These are phyloP conservation scores for Blastobotrys capitulatus DNA, from an alignment of 1,139 yeast species.

Conservation along the genomic window DNA sequence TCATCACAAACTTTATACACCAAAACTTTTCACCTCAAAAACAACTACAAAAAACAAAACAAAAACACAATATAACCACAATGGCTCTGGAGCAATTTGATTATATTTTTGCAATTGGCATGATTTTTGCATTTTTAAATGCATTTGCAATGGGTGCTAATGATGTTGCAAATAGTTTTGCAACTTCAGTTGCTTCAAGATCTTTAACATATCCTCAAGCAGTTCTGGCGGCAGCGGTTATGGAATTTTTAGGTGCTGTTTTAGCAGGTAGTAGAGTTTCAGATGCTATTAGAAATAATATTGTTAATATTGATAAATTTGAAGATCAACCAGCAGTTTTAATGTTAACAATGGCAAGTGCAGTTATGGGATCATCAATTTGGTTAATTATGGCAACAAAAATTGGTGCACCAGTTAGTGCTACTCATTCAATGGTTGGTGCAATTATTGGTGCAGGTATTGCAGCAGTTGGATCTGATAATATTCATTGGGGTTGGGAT, in stretches of 20 bases:
- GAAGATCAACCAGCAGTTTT: constrained; percentile 57
- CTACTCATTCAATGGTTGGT: constrained; percentile 77
- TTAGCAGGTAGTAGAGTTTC: constrained; percentile 66
- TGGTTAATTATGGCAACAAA: constrained; percentile 68
- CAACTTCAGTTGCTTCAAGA: constrained; percentile 61
- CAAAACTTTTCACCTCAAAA: no score
- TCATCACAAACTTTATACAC: no score
- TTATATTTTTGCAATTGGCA: constrained; percentile 58
- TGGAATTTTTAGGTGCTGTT: constrained; percentile 73
- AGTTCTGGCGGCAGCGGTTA: constrained; percentile 58
- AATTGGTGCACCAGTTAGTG: constrained; percentile 70
- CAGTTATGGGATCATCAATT: constrained; percentile 66
- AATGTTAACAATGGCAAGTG: constrained; percentile 72
- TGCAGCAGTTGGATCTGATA: constrained; percentile 57
- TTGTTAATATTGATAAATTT: constrained; percentile 49
- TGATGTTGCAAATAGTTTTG: constrained; percentile 77
- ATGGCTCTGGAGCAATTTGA: constrained; percentile 52
- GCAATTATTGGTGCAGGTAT: constrained; percentile 71
- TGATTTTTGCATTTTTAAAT: constrained; percentile 60
- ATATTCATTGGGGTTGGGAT: constrained; percentile 69
- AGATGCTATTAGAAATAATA: constrained; percentile 60
- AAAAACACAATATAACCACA: no score
- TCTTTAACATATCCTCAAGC: constrained; percentile 72
- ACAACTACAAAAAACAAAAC: neutral
- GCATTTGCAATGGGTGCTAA: constrained; percentile 85